Percentiles rank a stretch among this genome's conserved stretches.
These are phyloP conservation scores for Cornus controversa DNA, from an alignment of 148 eudicot genomes.

Conservation along the genomic window DNA sequence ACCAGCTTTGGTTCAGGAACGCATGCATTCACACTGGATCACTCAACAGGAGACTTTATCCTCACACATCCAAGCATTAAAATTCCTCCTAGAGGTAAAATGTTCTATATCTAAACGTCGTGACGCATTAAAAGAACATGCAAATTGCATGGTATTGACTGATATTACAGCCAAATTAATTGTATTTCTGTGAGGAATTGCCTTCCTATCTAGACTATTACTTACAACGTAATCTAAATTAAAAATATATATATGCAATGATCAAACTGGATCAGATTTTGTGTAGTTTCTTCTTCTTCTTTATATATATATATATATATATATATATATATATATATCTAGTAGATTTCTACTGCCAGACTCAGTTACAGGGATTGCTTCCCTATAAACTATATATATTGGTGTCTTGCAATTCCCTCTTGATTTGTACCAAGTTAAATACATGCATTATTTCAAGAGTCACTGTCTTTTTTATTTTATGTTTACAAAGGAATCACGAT, in stretches of 20 bases:
- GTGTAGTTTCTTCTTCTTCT: neutral
- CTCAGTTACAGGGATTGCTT: neutral
- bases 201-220: neutral
- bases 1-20: constrained; percentile 86
- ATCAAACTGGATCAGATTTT: neutral
- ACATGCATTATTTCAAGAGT: neutral
- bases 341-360: neutral
- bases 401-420: neutral
- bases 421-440: neutral
- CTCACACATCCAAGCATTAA: constrained; percentile 74
- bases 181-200: neutral
- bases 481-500: no score
- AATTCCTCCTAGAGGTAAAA: constrained; percentile 83
- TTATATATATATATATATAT: no score
- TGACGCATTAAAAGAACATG: neutral
- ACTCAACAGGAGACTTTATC: constrained; percentile 80
- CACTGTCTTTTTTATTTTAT: neutral
- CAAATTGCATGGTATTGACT: neutral
- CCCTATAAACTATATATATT: neutral
- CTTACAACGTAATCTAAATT: neutral
- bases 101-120: neutral
- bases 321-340: neutral
- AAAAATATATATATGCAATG: neutral
- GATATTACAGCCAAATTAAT: neutral
- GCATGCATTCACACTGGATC: constrained; percentile 80